phyloP scores from a whole-genome alignment of 2,329 filamentous ascomycete genomes.

The Dactylellina haptotyla region DNA sequence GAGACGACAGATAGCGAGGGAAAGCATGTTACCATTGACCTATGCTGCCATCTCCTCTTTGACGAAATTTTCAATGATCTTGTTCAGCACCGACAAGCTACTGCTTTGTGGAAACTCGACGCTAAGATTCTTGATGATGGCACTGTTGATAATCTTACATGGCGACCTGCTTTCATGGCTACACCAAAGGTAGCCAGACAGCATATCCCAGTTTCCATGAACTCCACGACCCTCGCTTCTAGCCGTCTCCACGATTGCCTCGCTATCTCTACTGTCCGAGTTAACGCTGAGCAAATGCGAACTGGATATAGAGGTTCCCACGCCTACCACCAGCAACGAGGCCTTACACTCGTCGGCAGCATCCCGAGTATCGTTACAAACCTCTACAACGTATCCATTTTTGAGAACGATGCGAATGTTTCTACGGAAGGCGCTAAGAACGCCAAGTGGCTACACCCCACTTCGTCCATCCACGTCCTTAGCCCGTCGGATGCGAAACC shows the following conservation, averaged over 20 bases:
- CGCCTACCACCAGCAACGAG: slow-evolving; percentile 46
- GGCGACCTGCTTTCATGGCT: slow-evolving; percentile 48
- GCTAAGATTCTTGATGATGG: slow-evolving; percentile 24
- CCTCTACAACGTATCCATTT: slow-evolving; percentile 46
- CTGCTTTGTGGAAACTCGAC: slow-evolving; percentile 43
- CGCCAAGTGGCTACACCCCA: slow-evolving; percentile 48
- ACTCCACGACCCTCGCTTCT: slow-evolving; percentile 29
- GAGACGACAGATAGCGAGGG: slow-evolving; percentile 13
- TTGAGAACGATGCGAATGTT: slow-evolving; percentile 18
- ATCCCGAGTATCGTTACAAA: slow-evolving; percentile 46
- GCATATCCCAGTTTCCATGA: slow-evolving; percentile 28
- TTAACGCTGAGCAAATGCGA: slow-evolving; percentile 48
- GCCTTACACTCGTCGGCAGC: slow-evolving; percentile 38
- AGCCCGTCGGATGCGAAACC: slow-evolving; percentile 36
- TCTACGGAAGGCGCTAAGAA: slow-evolving; percentile 29
- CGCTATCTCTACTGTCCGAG: slow-evolving; percentile 41
- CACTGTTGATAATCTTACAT: slow-evolving; percentile 14
- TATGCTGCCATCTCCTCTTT: slow-evolving; percentile 47
- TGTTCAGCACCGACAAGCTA: slow-evolving; percentile 46
- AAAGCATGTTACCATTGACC: slow-evolving; percentile 28
- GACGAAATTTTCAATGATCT: slow-evolving; percentile 45
- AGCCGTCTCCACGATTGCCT: slow-evolving; percentile 47
- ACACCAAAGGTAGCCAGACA: slow-evolving; percentile 39
- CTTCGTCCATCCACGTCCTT: slow-evolving; percentile 40
- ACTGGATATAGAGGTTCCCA: slow-evolving; percentile 38